Base-by-base conservation (phyloP, 1,139 yeast species). In the Lodderomyces beijingensis region DNA sequence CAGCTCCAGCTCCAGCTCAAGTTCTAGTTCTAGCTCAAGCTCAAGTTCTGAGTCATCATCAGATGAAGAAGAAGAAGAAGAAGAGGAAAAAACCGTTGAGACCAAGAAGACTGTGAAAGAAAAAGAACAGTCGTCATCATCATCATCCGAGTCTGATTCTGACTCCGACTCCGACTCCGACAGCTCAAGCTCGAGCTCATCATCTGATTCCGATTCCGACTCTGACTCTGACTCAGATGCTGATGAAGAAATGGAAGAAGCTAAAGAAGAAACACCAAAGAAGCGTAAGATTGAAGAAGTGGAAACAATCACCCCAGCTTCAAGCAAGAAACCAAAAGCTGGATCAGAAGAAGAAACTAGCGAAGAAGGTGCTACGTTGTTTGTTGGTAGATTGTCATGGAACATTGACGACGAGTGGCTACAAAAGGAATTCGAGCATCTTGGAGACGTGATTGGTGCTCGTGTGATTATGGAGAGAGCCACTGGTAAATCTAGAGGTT, bases 321-420 rank as follows among this genome's bases (percentile, higher is more conserved):
- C 24, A 13, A 41, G 59, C 15, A 55, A 54, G 46, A 62, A 63
- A 50, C 62, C 69, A 47, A 62, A 60, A 48, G 55, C 57, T 30
- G 67, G 58, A 22, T 6, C 34, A 14, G 21, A 30, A 23, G 65
- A 65, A 55, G 65, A 62, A 50, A 51, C 58, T 33, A 64, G 59
- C 54, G 55, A 50, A 18, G 85, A 84, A 62, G 84, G 89, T 51
- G 86, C 91, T 40, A 91, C 97, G 43, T 65, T 91, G 48, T 91
- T 91, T 54, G 97, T 88, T 45, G 98, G 98, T 53, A 81, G 97
- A 70, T 78, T 91, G 53, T 88, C 98, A 21, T 91, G 97, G 97
- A 85, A 81, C 65, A 75, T 91, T 53, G 98, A 91, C 55, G 97
- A 88, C 57, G 95, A 79, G 39, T 85, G 95, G 95, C 78, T 91